Evolutionary conservation across 768 basidiomycete genomes (phyloP).

Genomic region (Gautieria morchelliformis): DNA sequence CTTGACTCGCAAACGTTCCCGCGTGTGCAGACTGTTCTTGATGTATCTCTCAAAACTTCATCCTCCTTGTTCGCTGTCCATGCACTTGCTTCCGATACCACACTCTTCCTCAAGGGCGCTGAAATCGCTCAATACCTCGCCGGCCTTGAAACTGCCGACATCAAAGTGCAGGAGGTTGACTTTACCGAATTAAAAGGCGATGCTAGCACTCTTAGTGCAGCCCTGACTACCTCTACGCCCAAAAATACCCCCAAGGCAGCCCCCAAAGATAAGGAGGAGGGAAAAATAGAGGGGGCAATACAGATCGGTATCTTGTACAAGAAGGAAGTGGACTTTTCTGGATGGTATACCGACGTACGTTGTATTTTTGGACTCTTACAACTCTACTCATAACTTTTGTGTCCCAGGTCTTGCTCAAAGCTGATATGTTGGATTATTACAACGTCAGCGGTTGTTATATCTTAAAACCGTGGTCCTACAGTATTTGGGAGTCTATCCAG

Average conservation of each 20-base stretch:
- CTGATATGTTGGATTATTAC: constrained; percentile 99
- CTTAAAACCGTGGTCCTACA: constrained; percentile 94
- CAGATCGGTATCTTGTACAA: constrained; percentile 92
- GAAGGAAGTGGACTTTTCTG: constrained; percentile 91
- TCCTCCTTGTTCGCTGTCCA: constrained; percentile 66
- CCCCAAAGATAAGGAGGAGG: constrained; percentile 58
- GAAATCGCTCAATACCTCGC: constrained; percentile 68
- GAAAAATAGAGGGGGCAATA: constrained; percentile 78
- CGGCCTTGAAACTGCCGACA: constrained; percentile 55
- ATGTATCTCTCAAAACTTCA: constrained; percentile 66
- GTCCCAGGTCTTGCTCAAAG: constrained; percentile 84
- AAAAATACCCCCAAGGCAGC: constrained; percentile 25
- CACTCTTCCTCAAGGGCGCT: constrained; percentile 69
- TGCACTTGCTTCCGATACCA: constrained; percentile 57
- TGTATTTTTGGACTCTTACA: constrained; percentile 11
- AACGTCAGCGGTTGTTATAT: constrained; percentile 98
- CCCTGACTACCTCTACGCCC: constrained; percentile 21
- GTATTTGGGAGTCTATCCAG: constrained; percentile 96
- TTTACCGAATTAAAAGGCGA: constrained; percentile 51
- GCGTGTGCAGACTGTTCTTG: constrained; percentile 66
- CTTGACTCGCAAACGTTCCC: constrained; percentile 57
- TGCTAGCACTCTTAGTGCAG: constrained; percentile 22
- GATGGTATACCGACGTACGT: constrained; percentile 87
- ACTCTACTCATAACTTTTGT: constrained; percentile 31
- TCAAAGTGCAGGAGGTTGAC: constrained; percentile 66